A percentile compares a stretch with the other conserved stretches of the same genome.
These are phyloP conservation scores for Akanthomyces lecanii DNA, from an alignment of 2,329 filamentous ascomycete genomes.

Conservation along the genomic window DNA sequence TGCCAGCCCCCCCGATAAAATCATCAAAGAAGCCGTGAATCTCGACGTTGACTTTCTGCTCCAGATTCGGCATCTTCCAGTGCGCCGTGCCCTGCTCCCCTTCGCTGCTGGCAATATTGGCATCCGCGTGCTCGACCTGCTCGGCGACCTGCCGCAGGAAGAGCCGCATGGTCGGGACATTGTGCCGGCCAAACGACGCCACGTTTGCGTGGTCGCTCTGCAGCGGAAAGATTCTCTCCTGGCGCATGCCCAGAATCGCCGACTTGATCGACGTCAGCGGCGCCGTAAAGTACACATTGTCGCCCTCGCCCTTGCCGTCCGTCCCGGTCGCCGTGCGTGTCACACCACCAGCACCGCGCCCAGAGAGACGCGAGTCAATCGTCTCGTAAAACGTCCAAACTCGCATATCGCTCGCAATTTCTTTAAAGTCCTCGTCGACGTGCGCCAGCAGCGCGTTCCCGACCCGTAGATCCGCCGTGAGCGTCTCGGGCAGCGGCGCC, in stretches of 20 bases:
- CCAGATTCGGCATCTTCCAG: conserved; percentile 33
- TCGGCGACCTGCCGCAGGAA: conserved; percentile 34
- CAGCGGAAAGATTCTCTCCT: conserved; percentile 49
- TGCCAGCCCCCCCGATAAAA: conserved; percentile 29
- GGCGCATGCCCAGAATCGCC: conserved; percentile 45
- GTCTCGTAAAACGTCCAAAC: conserved; percentile 63
- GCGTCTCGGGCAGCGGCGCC: conserved; percentile 44
- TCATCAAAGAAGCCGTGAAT: conserved; percentile 58
- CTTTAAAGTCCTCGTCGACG: conserved; percentile 52
- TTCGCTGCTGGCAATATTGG: conserved; percentile 18
- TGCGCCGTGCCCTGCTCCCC: not conserved
- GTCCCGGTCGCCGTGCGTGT: not conserved
- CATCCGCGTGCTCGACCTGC: conserved; percentile 32
- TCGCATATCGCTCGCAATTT: conserved; percentile 53
- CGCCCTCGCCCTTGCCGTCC: conserved; percentile 13
- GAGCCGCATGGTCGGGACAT: conserved; percentile 43
- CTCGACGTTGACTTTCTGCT: conserved; percentile 53
- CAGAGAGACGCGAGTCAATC: conserved; percentile 53
- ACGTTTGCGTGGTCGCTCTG: conserved; percentile 53
- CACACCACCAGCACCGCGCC: conserved; percentile 32
- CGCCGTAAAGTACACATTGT: conserved; percentile 54
- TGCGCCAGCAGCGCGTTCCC: conserved; percentile 45
- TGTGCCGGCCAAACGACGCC: conserved; percentile 49
- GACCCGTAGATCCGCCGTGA: conserved; percentile 48
- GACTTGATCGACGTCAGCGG: conserved; percentile 57